phyloP scores from a whole-genome alignment of 1,284 basidiomycete species.

The Earliella scabrosa region DNA sequence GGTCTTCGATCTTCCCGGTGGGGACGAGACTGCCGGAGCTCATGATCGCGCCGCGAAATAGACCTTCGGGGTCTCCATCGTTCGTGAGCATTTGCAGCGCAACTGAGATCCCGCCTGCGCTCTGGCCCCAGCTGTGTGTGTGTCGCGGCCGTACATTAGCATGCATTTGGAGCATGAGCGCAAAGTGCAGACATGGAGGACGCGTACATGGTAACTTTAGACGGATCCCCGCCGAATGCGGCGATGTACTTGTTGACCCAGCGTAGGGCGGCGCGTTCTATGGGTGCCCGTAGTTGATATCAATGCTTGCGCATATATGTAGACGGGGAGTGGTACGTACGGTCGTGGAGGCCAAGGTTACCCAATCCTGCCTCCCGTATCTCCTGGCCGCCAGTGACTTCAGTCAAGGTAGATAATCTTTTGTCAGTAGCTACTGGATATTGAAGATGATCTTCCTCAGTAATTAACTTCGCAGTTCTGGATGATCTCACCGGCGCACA shows the following conservation, averaged over 20 bases:
- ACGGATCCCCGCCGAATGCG: conserved; percentile 39
- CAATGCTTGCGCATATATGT: background rate
- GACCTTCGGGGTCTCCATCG: conserved; percentile 11
- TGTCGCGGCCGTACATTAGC: no score
- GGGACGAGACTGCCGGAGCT: conserved; percentile 40
- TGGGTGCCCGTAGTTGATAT: background rate
- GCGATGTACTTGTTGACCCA: conserved; percentile 60
- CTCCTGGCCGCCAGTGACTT: conserved; percentile 40
- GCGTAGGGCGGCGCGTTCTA: conserved; percentile 23
- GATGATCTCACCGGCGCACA: no score
- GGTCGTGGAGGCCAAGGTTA: conserved; percentile 59
- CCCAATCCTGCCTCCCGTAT: conserved; percentile 52
- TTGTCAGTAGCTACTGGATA: no score
- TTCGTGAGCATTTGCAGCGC: conserved; percentile 9
- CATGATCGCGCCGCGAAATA: conserved; percentile 42
- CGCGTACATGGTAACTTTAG: conserved; percentile 17
- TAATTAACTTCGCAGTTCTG: no score
- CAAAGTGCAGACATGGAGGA: no score
- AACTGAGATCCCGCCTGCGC: conserved; percentile 8
- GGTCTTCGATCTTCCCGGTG: conserved; percentile 30
- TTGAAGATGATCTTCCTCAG: no score
- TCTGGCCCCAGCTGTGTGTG: conserved; percentile 9
- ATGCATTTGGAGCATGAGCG: no score
- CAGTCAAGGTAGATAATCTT: no score
- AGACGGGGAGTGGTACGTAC: conserved; percentile 34